These are phyloP conservation scores for Durio zibethinus DNA, from an alignment of 345 rosid genomes.

Conservation along the genomic window DNA sequence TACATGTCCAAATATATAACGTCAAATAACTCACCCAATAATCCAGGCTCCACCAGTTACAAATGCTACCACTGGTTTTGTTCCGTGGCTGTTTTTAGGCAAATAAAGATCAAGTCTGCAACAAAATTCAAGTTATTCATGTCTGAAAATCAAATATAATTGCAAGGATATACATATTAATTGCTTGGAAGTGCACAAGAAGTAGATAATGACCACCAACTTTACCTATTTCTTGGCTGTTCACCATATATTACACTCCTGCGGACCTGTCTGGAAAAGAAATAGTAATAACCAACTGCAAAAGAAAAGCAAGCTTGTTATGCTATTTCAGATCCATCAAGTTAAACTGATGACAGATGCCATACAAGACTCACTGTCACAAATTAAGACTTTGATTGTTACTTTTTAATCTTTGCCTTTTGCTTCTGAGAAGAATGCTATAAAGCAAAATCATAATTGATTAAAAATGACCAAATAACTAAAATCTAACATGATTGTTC, in stretches of 20 bases:
- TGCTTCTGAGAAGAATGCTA: slow-evolving; percentile 3
- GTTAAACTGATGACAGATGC: not conserved
- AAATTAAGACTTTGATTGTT: not conserved
- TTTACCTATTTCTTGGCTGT: slow-evolving; percentile 91
- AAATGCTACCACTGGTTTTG: slow-evolving; percentile 91
- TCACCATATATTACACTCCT: slow-evolving; percentile 88
- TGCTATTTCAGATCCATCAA: not conserved
- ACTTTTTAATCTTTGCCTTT: not conserved
- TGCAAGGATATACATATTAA: slow-evolving; percentile 1
- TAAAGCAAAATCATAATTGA: slow-evolving; percentile 3
- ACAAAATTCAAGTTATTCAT: slow-evolving; percentile 5
- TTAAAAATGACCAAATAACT: not conserved
- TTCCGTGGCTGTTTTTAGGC: slow-evolving; percentile 62
- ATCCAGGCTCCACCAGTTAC: slow-evolving; percentile 98
- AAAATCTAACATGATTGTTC: not conserved
- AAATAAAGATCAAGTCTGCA: slow-evolving; percentile 91
- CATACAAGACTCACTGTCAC: not conserved
- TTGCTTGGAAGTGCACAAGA: not conserved
- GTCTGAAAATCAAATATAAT: slow-evolving; percentile 1
- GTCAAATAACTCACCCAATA: slow-evolving; percentile 66
- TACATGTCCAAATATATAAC: not conserved
- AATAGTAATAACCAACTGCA: slow-evolving; percentile 94
- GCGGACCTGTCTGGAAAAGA: slow-evolving; percentile 67
- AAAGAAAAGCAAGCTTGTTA: slow-evolving; percentile 31
- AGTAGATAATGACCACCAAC: not conserved